Conservation (phyloP, 1,284 basidiomycete species). For the Irpex lacteus region DNA sequence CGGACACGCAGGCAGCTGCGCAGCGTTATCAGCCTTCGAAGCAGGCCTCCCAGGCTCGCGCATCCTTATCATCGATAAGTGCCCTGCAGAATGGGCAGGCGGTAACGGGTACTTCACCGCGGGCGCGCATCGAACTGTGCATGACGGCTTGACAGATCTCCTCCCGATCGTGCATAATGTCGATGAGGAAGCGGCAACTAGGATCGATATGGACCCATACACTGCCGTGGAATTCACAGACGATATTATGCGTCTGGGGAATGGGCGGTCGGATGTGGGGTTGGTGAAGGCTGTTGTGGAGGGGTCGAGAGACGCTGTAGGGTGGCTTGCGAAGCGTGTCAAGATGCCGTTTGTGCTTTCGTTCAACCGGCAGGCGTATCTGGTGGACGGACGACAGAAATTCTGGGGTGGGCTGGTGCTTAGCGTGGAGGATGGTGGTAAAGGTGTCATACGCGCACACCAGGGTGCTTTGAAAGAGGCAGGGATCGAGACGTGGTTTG, state of each 20-base stretch:
- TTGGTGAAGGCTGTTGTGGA: constrained; percentile 55
- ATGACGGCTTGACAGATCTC: constrained; percentile 55
- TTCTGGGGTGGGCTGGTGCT: constrained; percentile 71
- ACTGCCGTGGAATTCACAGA: constrained; percentile 47
- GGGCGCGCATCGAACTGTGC: constrained; percentile 61
- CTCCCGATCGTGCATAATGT: constrained; percentile 52
- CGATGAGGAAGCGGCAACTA: constrained; percentile 36
- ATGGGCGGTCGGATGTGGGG: constrained; percentile 42
- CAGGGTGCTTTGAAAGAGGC: constrained; percentile 44
- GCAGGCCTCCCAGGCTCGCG: constrained; percentile 45
- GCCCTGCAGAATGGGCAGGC: constrained; percentile 59
- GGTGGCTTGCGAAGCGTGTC: constrained; percentile 52
- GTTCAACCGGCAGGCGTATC: constrained; percentile 66
- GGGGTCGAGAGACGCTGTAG: constrained; percentile 49
- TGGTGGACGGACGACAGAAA: constrained; percentile 55
- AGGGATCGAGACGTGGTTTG: constrained; percentile 55
- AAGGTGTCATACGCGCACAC: constrained; percentile 62
- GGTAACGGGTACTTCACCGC: constrained; percentile 74
- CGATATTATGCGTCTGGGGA: constrained; percentile 60
- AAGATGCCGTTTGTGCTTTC: constrained; percentile 56
- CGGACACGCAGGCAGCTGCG: constrained; percentile 65
- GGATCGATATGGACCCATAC: constrained; percentile 60
- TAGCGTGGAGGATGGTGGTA: constrained; percentile 59
- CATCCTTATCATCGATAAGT: constrained; percentile 66
- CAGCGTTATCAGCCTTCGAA: constrained; percentile 58